phyloP scores from a whole-genome alignment of 2,329 filamentous ascomycete genomes.

The Fusarium illudens region DNA sequence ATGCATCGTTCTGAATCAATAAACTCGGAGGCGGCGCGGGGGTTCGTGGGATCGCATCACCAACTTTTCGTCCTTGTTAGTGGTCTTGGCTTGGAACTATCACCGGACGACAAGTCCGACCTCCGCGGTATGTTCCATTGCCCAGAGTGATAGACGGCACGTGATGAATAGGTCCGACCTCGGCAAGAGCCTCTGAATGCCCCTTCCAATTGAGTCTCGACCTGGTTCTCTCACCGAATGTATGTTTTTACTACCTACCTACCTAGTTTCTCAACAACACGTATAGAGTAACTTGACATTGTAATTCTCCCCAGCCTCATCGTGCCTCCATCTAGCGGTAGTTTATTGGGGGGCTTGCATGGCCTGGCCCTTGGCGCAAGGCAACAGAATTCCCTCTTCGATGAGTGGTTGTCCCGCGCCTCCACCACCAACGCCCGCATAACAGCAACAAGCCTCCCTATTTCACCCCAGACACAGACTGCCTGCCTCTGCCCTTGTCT shows the following conservation, averaged over 20 bases:
- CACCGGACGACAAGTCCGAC: not conserved
- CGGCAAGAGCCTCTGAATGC: not conserved
- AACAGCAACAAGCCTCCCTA: no score
- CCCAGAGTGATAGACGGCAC: not conserved
- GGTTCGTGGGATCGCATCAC: not conserved
- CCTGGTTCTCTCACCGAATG: not conserved
- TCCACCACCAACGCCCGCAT: conserved; percentile 21
- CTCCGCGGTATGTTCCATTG: not conserved
- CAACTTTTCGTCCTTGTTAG: not conserved
- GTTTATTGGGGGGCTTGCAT: conserved; percentile 6
- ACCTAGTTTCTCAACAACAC: no score
- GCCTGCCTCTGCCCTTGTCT: not conserved
- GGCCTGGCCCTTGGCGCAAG: conserved; percentile 24
- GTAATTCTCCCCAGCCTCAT: not conserved
- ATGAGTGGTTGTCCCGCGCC: conserved; percentile 31
- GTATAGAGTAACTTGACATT: no score
- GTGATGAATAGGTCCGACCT: not conserved
- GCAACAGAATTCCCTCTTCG: conserved; percentile 32
- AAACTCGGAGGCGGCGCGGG: not conserved
- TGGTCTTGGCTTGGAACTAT: conserved; percentile 1
- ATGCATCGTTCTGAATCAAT: not conserved
- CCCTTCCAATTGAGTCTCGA: not conserved
- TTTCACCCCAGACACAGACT: not conserved
- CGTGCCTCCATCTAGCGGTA: conserved; percentile 2
- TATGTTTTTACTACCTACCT: no score